Evolutionary conservation across 2,329 filamentous ascomycete species (phyloP).

Genomic region (Fusarium austroafricanum): DNA sequence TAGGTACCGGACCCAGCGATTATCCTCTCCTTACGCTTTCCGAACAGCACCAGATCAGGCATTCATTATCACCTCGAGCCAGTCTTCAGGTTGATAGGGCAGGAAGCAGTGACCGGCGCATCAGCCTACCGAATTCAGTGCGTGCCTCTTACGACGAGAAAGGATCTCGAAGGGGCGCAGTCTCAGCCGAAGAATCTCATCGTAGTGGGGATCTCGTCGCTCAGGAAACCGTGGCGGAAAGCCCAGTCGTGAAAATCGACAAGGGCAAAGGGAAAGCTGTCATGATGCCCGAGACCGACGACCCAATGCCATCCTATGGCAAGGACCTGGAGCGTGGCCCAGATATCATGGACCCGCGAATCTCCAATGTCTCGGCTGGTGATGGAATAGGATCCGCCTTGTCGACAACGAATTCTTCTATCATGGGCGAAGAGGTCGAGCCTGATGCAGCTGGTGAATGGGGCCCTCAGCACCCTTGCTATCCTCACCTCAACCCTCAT

Average conservation of each 20-base stretch:
- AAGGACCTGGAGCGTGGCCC: slow-evolving; percentile 67
- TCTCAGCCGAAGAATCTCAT: slow-evolving; percentile 36
- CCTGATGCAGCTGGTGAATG: slow-evolving; percentile 81
- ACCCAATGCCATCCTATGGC: slow-evolving; percentile 55
- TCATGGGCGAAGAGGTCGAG: slow-evolving; percentile 73
- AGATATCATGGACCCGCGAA: slow-evolving; percentile 56
- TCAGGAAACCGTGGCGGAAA: slow-evolving; percentile 24
- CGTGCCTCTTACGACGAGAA: slow-evolving; percentile 66
- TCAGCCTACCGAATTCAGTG: slow-evolving; percentile 66
- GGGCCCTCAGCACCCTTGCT: slow-evolving; percentile 95
- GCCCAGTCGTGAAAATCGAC: slow-evolving; percentile 48
- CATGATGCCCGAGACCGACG: slow-evolving; percentile 57
- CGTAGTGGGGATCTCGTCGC: slow-evolving; percentile 27
- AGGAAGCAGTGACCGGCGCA: slow-evolving; percentile 59
- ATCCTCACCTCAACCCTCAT: slow-evolving; percentile 91
- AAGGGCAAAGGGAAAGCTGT: slow-evolving; percentile 65
- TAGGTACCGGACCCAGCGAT: slow-evolving; percentile 57
- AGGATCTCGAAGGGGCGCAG: slow-evolving; percentile 50
- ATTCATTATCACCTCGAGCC: slow-evolving; percentile 57
- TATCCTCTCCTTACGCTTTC: slow-evolving; percentile 64
- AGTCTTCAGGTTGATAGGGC: slow-evolving; percentile 64
- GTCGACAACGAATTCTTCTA: slow-evolving; percentile 69
- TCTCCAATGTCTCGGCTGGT: slow-evolving; percentile 61
- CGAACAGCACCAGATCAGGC: slow-evolving; percentile 61
- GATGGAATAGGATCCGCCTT: slow-evolving; percentile 66